Conservation (phyloP, 2,329 filamentous ascomycete species). For the Cladosporium cucumerinum region DNA sequence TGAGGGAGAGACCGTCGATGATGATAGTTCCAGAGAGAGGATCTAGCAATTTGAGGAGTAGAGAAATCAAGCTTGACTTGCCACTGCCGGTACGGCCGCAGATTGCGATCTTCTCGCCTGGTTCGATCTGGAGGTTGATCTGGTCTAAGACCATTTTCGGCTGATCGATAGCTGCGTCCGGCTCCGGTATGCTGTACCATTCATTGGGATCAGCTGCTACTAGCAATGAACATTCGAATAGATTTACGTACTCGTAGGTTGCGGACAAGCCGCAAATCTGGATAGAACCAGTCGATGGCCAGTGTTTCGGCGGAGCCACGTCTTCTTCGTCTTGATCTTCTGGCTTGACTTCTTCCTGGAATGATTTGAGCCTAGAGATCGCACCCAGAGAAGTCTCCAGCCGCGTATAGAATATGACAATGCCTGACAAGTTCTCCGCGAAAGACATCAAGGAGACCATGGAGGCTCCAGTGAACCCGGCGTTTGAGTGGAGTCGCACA, state of each 20-base stretch:
- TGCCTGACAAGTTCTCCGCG: background rate
- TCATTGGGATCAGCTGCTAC: background rate
- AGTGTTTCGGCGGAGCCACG: background rate
- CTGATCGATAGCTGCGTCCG: background rate
- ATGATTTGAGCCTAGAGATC: background rate
- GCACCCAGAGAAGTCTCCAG: constrained; percentile 1
- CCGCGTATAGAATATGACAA: background rate
- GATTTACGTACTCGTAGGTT: background rate
- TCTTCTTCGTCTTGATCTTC: background rate
- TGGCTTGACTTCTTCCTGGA: background rate
- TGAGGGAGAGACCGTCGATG: background rate
- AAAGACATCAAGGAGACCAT: constrained; percentile 1
- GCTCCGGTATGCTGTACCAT: background rate
- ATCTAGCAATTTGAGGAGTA: background rate
- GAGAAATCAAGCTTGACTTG: background rate
- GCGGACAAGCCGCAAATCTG: background rate
- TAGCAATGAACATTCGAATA: too few species aligned
- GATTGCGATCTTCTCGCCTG: constrained; percentile 46
- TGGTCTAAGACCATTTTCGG: background rate
- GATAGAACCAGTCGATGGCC: background rate
- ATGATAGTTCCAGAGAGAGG: background rate
- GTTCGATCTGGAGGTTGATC: background rate
- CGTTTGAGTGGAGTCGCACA: background rate
- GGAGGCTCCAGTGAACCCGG: background rate
- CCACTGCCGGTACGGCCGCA: constrained; percentile 23